A percentile compares a stretch with the other conserved stretches of the same genome.
Evolutionary conservation across 768 basidiomycete genomes (phyloP).

Genomic region (Tylopilus subfusipes): DNA sequence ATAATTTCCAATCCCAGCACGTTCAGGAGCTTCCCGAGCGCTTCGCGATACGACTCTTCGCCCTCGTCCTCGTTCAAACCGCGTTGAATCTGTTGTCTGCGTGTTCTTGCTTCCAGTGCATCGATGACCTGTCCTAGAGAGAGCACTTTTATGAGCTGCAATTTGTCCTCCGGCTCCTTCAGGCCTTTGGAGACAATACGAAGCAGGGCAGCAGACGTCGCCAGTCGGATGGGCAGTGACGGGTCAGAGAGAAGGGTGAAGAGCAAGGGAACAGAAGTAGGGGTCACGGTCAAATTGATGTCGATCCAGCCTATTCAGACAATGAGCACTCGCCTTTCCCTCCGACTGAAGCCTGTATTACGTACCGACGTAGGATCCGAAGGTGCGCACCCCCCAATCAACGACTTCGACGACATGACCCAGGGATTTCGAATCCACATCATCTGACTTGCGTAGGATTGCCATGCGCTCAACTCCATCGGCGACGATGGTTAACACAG

Average conservation of each 20-base stretch:
- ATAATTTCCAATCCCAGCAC: conserved; percentile 76
- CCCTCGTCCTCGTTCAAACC: conserved; percentile 79
- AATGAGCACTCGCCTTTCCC: background rate
- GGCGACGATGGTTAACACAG: conserved; percentile 78
- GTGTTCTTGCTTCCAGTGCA: conserved; percentile 74
- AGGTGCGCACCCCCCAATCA: conserved; percentile 89
- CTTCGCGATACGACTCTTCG: conserved; percentile 85
- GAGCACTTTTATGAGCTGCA: conserved; percentile 86
- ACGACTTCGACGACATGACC: conserved; percentile 71
- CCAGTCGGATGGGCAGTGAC: conserved; percentile 75
- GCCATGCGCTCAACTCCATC: conserved; percentile 63
- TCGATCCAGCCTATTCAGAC: conserved; percentile 87
- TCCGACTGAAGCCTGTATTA: conserved; percentile 14
- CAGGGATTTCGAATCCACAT: conserved; percentile 46
- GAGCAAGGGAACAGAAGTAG: conserved; percentile 78
- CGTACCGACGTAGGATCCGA: conserved; percentile 92
- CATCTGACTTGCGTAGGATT: conserved; percentile 44
- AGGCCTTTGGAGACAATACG: conserved; percentile 91
- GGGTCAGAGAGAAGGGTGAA: conserved; percentile 79
- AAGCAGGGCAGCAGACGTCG: conserved; percentile 74
- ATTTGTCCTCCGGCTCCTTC: conserved; percentile 85
- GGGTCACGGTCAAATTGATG: conserved; percentile 93
- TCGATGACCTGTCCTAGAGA: conserved; percentile 80
- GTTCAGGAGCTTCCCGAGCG: conserved; percentile 80
- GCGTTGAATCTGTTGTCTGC: conserved; percentile 59